phyloP scores from a whole-genome alignment of 2,329 filamentous ascomycete species.

The Phoma herbarum region DNA sequence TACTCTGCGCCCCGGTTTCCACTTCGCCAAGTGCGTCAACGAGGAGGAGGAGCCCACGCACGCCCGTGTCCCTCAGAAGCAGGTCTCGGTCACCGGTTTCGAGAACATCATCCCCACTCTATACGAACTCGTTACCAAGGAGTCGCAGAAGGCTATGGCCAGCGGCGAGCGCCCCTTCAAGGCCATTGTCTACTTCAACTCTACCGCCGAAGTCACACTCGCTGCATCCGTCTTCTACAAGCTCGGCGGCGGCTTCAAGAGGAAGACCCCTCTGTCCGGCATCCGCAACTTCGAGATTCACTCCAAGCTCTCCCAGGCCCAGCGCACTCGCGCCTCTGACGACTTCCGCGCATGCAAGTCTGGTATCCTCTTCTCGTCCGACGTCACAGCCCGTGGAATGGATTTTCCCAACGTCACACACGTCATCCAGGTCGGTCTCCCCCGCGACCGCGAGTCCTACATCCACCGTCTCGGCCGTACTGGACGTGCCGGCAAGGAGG shows the following conservation, averaged over 20 bases:
- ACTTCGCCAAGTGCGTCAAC: constrained; percentile 88
- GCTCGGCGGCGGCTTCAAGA: constrained; percentile 53
- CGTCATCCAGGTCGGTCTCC: constrained; percentile 61
- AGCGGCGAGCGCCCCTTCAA: constrained; percentile 75
- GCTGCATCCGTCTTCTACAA: constrained; percentile 67
- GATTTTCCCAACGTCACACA: constrained; percentile 63
- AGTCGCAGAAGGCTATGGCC: constrained; percentile 58
- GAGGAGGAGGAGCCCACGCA: constrained; percentile 87
- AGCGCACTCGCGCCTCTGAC: constrained; percentile 75
- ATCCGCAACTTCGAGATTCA: constrained; percentile 72
- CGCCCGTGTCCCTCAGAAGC: constrained; percentile 80
- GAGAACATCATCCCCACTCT: constrained; percentile 80
- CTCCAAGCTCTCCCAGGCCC: constrained; percentile 74
- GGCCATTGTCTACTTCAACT: constrained; percentile 92
- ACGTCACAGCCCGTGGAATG: constrained; percentile 62
- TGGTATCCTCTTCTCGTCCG: constrained; percentile 62
- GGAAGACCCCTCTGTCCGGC: constrained; percentile 40
- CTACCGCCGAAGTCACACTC: constrained; percentile 75
- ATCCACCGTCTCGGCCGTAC: constrained; percentile 63
- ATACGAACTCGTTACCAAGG: constrained; percentile 75
- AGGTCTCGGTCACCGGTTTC: constrained; percentile 72
- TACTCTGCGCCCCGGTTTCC: constrained; percentile 83
- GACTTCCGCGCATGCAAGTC: constrained; percentile 71
- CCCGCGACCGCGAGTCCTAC: constrained; percentile 58
- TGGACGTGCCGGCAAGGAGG: constrained; percentile 74